These are phyloP conservation scores for Pisolithus sp. DNA, from an alignment of 768 basidiomycete genomes.

Conservation along the genomic window DNA sequence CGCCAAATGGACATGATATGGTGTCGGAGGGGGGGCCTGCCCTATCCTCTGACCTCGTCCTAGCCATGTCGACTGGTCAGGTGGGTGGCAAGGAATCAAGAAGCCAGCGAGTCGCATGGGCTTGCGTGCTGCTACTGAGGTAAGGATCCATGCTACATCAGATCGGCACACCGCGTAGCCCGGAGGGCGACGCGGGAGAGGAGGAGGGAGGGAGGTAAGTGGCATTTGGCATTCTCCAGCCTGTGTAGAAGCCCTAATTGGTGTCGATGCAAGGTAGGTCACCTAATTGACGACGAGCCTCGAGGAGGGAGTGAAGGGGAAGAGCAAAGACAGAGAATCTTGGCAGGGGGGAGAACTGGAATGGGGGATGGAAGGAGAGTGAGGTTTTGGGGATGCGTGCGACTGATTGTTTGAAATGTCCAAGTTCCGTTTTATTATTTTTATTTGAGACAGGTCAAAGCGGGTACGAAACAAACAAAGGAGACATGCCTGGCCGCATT, in stretches of 20 bases:
- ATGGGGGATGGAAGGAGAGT: neutral
- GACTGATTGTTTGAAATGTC: neutral
- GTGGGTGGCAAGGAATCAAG: neutral
- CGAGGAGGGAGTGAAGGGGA: neutral
- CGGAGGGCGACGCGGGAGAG: too few relatives aligned
- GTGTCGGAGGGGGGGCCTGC: too few relatives aligned
- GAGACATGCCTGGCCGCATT: neutral
- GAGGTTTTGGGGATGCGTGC: neutral
- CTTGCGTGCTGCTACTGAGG: too few relatives aligned
- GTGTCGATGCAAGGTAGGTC: too few relatives aligned
- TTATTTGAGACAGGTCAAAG: neutral
- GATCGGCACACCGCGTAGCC: too few relatives aligned
- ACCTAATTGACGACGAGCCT: neutral
- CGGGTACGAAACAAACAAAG: neutral
- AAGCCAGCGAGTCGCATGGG: too few relatives aligned
- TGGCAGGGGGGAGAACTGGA: neutral
- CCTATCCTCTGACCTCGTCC: neutral
- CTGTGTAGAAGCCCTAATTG: too few relatives aligned
- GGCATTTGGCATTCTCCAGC: too few relatives aligned
- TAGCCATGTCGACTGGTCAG: neutral
- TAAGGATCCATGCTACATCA: too few relatives aligned
- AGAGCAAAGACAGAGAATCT: neutral
- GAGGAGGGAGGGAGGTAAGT: too few relatives aligned
- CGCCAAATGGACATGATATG: too few relatives aligned
- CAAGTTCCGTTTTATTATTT: too few relatives aligned